These are phyloP conservation scores for Hymenoscyphus salicellus DNA, from an alignment of 2,329 filamentous ascomycete species.

Conservation along the genomic window DNA sequence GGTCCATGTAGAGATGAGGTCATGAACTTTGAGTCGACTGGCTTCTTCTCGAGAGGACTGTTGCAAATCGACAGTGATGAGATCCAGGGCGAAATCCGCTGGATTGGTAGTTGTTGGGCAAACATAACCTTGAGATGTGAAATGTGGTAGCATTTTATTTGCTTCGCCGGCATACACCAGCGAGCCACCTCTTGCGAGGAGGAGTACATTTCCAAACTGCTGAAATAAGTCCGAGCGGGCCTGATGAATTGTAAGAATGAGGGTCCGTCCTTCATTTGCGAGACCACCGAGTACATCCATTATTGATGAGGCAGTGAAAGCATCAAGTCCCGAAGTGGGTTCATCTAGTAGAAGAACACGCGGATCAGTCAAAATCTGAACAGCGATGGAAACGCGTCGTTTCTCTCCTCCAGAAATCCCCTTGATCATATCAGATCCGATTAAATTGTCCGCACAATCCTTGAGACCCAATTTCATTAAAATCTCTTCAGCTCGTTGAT, in stretches of 20 bases:
- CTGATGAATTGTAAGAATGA: conserved; percentile 77
- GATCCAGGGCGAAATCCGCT: conserved; percentile 72
- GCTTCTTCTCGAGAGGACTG: conserved; percentile 59
- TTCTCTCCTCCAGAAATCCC: conserved; percentile 80
- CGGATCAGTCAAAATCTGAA: conserved; percentile 74
- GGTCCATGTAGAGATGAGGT: conserved; percentile 59
- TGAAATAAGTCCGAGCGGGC: conserved; percentile 69
- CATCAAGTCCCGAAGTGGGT: conserved; percentile 72
- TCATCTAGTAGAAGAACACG: conserved; percentile 72
- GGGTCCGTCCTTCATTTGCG: conserved; percentile 68
- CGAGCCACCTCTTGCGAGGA: conserved; percentile 67
- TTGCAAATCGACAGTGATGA: conserved; percentile 74
- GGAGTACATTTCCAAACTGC: conserved; percentile 68
- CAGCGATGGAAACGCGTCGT: conserved; percentile 71
- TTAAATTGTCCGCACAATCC: conserved; percentile 71
- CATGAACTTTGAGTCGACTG: conserved; percentile 60
- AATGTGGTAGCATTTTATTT: conserved; percentile 62
- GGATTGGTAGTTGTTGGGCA: conserved; percentile 72
- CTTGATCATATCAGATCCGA: conserved; percentile 70
- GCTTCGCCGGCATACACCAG: conserved; percentile 66
- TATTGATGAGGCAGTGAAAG: conserved; percentile 74
- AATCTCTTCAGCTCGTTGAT: conserved; percentile 65
- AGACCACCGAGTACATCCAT: conserved; percentile 70
- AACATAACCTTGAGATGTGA: conserved; percentile 55
- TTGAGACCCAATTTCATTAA: conserved; percentile 73